Conservation (phyloP, 2,329 filamentous ascomycete species). For the Fusarium poae region DNA sequence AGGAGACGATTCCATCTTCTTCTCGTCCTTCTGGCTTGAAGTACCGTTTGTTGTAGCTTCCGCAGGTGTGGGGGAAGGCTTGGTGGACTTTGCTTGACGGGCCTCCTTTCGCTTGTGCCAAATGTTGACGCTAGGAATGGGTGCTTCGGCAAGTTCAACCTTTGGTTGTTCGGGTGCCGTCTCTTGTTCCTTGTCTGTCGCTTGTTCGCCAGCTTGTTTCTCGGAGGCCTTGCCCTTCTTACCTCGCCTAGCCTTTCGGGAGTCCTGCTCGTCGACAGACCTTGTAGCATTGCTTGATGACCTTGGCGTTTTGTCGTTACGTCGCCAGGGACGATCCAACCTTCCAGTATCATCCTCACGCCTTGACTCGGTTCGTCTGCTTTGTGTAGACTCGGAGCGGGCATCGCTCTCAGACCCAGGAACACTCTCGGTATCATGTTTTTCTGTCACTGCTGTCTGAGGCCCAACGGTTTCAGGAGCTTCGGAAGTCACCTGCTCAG, state of each 20-base stretch:
- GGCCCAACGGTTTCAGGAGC: constrained; percentile 43
- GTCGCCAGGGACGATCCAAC: constrained; percentile 58
- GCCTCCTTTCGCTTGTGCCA: constrained; percentile 86
- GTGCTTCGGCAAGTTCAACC: constrained; percentile 81
- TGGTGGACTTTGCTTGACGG: constrained; percentile 64
- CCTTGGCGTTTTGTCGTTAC: constrained; percentile 65
- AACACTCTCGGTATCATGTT: constrained; percentile 53
- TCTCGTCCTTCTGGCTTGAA: constrained; percentile 55
- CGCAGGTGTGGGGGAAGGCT: constrained; percentile 49
- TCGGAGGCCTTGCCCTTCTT: constrained; percentile 70
- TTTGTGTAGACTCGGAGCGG: constrained; percentile 53
- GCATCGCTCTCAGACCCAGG: constrained; percentile 56
- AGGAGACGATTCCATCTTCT: constrained; percentile 55
- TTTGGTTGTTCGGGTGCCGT: constrained; percentile 63
- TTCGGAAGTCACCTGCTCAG: constrained; percentile 49
- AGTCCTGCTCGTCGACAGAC: constrained; percentile 71
- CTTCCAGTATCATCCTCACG: constrained; percentile 57
- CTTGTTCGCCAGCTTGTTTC: constrained; percentile 63
- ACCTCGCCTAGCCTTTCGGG: constrained; percentile 64
- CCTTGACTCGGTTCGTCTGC: constrained; percentile 51
- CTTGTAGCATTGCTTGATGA: constrained; percentile 74
- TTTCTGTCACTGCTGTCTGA: constrained; percentile 47
- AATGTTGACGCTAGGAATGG: constrained; percentile 85
- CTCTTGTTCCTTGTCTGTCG: constrained; percentile 68
- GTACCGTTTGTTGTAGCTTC: constrained; percentile 56